phyloP scores from a whole-genome alignment of 192 early-diverging fungal species.

The Entomortierella parvispora region DNA sequence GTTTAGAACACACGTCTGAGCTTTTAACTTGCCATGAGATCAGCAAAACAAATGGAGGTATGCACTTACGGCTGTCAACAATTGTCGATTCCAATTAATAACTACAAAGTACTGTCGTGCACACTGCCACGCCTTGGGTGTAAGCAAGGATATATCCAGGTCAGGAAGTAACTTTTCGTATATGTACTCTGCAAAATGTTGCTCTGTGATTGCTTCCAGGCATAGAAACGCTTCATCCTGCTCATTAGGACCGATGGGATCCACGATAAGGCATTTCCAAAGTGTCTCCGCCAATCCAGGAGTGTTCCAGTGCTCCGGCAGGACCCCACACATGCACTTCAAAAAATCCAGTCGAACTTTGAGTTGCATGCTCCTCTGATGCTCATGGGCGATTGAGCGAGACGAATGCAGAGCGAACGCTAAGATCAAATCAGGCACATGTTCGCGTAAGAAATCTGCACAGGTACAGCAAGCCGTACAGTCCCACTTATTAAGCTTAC shows the following conservation, averaged over 20 bases:
- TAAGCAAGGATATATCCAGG: constrained; percentile 50
- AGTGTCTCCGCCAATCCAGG: constrained; percentile 50
- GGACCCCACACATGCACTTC: constrained; percentile 38
- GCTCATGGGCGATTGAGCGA: constrained; percentile 18
- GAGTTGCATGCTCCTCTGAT: constrained; percentile 28
- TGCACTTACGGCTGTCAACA: constrained; percentile 44
- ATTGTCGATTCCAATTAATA: constrained; percentile 44
- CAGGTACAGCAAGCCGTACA: neutral
- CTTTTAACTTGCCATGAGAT: too few species aligned
- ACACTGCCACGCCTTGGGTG: constrained; percentile 50
- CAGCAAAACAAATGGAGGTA: too few species aligned
- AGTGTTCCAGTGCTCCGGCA: constrained; percentile 50
- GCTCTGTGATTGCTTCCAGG: constrained; percentile 49
- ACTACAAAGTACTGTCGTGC: constrained; percentile 52
- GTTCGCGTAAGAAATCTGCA: neutral
- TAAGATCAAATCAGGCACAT: neutral
- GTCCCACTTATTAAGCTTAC: constrained; percentile 11
- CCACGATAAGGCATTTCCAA: constrained; percentile 55
- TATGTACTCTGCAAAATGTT: constrained; percentile 48
- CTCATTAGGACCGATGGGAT: constrained; percentile 54
- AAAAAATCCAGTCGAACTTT: constrained; percentile 46
- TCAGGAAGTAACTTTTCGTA: constrained; percentile 47
- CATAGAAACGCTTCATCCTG: constrained; percentile 56
- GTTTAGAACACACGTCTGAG: too few species aligned
- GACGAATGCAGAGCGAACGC: constrained; percentile 21